Base-by-base conservation (phyloP, 2,329 filamentous ascomycete species). In the Aspergillus chevalieri region DNA sequence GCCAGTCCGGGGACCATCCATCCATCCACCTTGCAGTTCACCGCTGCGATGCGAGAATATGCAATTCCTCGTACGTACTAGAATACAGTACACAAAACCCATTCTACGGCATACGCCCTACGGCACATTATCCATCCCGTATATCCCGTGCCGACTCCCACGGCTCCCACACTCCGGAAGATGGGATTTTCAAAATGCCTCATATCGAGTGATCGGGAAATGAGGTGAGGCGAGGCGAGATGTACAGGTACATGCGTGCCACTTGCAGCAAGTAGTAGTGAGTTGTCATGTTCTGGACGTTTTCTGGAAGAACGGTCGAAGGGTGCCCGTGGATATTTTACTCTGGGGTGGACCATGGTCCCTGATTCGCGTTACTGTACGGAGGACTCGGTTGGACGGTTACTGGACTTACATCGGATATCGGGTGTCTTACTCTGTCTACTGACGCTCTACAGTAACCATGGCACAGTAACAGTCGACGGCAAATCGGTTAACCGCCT, bases 281-380 rank as follows among this genome's bases (percentile, higher is more conserved):
- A 15, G 36, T 17, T 15, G 36, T 19, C 19, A 39, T 39, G 54
- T 67, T 67, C 64, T 62, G 53, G 63, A 63, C 47, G 58, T 63
- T 55, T 67, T 67, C 65, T 66, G 66, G 65, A 67, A 67, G 3
- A 6, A 8, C n/a, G 5, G 19, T 41, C 19, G 38, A 41, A 22
- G 38, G 7, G 8, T 41, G 12, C 3, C 15, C 19, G 10, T 21
- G 26, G 26, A 28, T 28, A 28, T 28, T 28, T 28, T 7, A 26
- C 24, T 8, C 24, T 26, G 24, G 24, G 24, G 10, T 30, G 26
- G 26, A 30, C 26, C 26, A 30, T 30, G 34, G 34, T 38, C 34
- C 34, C 34, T 38, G 34, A 15, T 15, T 38, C 34, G 26, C 26
- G 9, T 28, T 10, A 17, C 15, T 17, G 34, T 7, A 38, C 34